phyloP scores from a whole-genome alignment of 2,329 filamentous ascomycete genomes.

The Aspergillus nomiae region DNA sequence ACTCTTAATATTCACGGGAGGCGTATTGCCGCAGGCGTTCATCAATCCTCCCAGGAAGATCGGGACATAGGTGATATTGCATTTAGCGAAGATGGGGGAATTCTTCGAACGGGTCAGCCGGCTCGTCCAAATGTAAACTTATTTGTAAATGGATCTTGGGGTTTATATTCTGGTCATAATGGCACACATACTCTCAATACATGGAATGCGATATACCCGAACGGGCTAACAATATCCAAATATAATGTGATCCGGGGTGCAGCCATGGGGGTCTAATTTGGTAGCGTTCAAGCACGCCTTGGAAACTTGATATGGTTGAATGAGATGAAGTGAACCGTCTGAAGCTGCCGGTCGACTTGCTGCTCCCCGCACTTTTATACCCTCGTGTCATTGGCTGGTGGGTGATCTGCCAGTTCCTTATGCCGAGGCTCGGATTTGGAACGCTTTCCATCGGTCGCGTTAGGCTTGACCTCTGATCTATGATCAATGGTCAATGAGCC shows the following conservation, averaged over 20 bases:
- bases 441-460: background rate
- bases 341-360: background rate
- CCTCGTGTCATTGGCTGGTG: background rate
- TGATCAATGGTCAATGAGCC: too few species aligned
- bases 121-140: background rate
- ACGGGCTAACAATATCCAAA: constrained; percentile 62
- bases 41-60: constrained; percentile 64
- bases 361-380: background rate
- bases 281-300: background rate
- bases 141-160: background rate
- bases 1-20: constrained; percentile 61
- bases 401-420: background rate
- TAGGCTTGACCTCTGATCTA: background rate
- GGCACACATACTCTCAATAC: constrained; percentile 50
- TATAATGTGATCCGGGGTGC: constrained; percentile 58
- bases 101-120: constrained; percentile 43
- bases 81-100: constrained; percentile 56
- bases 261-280: constrained; percentile 37
- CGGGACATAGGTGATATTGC: constrained; percentile 59
- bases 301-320: background rate
- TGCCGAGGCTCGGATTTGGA: background rate
- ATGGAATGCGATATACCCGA: constrained; percentile 62
- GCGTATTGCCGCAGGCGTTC: constrained; percentile 55
- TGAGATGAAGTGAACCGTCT: background rate
- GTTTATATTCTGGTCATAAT: background rate